Base-by-base conservation (phyloP, 2,329 filamentous ascomycete species). In the Pseudogymnoascus sp. region DNA sequence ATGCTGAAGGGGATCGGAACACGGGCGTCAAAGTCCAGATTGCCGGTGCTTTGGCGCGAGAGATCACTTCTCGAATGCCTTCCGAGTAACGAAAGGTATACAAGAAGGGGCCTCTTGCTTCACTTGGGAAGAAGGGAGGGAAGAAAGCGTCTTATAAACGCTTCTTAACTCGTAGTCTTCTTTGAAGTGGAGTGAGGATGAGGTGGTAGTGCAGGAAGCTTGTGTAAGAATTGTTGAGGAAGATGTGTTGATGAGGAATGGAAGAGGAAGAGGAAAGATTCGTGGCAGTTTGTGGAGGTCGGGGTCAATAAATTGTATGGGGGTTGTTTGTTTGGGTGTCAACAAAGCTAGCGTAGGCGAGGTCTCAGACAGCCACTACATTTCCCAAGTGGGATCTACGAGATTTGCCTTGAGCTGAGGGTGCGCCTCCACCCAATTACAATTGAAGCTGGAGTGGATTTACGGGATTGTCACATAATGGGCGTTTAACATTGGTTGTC, bases 1-100 rank as follows among this genome's bases (percentile, higher is more conserved):
- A 97, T 90, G 90, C 92, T 97, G 88, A 97, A 96, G 83, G 93
- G 93, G 82, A 97, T 95, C 85, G 93, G 91, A 82, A 97, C 90
- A 82, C 92, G 90, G 82, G 93, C 92, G 90, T 96, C 93, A 95
- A 96, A 97, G 91, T 97, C 93, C 93, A 97, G 93, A 84, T 91
- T 97, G 91, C 83, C 91, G 89, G 89, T 87, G 89, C 87, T 81
- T 77, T 78, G 79, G 80, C 81, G 86, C 79, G 76, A 79, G 80
- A 82, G 77, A 79, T 81, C 85, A 83, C 83, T 86, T 88, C 88
- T 90, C 85, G 84, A 86, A 86, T 77, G 77, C 81, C 80, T 80
- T 80, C 80, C 80, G 78, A 82, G 67, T 78, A 76, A 77, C 83
- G 83, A 86, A 86, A 86, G 84, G 84, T 86, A 82, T 83, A 83